phyloP scores from a whole-genome alignment of 768 basidiomycete species.

The Macrolepiota albuminosa region DNA sequence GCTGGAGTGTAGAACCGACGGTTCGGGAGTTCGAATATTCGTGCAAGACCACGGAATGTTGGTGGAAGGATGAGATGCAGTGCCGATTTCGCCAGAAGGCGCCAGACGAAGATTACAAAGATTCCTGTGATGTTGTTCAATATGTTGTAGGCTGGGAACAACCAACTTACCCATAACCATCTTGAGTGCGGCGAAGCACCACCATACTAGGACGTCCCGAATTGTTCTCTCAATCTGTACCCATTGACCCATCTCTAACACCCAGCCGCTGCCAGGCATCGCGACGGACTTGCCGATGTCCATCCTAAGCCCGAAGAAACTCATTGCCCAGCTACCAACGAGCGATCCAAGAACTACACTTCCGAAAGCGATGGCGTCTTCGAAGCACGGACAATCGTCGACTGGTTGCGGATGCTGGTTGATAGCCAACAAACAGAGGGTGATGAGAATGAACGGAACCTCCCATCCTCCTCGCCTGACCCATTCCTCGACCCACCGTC shows the following conservation, averaged over 20 bases:
- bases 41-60: slow-evolving; percentile 71
- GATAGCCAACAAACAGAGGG: slow-evolving; percentile 68
- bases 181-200: slow-evolving; percentile 41
- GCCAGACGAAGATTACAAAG: slow-evolving; percentile 79
- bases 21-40: slow-evolving; percentile 67
- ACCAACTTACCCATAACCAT: slow-evolving; percentile 36
- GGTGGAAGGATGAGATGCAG: slow-evolving; percentile 78
- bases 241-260: slow-evolving; percentile 28
- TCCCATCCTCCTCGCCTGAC: slow-evolving; percentile 34
- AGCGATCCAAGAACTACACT: slow-evolving; percentile 76
- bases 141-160: background rate
- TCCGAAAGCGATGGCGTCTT: slow-evolving; percentile 92
- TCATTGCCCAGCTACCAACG: slow-evolving; percentile 62
- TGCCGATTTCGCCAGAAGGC: slow-evolving; percentile 75
- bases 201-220: slow-evolving; percentile 41
- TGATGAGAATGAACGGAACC: slow-evolving; percentile 59
- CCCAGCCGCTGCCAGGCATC: slow-evolving; percentile 58
- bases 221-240: slow-evolving; percentile 29
- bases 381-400: slow-evolving; percentile 97
- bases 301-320: slow-evolving; percentile 35
- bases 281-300: slow-evolving; percentile 20
- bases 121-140: slow-evolving; percentile 45
- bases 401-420: slow-evolving; percentile 92
- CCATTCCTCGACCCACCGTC: slow-evolving; percentile 31
- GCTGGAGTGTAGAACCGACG: slow-evolving; percentile 89